Evolutionary conservation across 495 filamentous ascomycete genomes (phyloP).

Genomic region (Daldinia decipiens): DNA sequence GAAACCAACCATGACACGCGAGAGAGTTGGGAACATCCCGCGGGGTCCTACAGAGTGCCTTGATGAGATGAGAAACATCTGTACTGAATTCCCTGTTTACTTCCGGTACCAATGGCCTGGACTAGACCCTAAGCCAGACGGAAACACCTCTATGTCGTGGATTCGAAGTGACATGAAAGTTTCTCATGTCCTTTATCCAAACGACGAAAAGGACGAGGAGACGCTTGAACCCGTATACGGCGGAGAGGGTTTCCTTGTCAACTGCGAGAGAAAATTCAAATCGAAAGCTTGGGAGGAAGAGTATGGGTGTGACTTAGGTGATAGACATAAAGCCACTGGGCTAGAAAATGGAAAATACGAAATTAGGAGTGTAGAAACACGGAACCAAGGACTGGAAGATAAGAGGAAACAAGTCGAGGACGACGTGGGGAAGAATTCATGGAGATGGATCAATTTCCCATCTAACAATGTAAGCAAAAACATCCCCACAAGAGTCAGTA

Average conservation of each 20-base stretch:
- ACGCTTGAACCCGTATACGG: not conserved
- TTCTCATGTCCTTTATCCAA: slow-evolving; percentile 1
- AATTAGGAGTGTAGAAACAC: not conserved
- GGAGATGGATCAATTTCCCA: slow-evolving; percentile 4
- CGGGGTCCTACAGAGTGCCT: not conserved
- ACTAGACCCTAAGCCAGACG: not conserved
- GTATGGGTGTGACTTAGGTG: not conserved
- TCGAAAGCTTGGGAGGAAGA: not conserved
- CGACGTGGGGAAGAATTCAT: not conserved
- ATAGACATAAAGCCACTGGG: not conserved
- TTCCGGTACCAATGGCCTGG: slow-evolving; percentile 2
- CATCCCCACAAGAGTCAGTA: not conserved
- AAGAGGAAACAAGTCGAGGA: not conserved
- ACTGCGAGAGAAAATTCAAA: not conserved
- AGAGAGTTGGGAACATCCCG: not conserved
- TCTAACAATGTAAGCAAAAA: not conserved
- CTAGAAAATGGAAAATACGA: not conserved
- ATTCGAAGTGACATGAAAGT: slow-evolving; percentile 4
- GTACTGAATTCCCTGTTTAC: not conserved
- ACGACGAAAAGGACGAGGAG: not conserved
- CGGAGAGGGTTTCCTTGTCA: not conserved
- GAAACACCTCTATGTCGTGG: not conserved
- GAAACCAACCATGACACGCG: not conserved
- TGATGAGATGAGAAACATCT: not conserved
- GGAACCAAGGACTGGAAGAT: not conserved